A percentile compares a stretch with the other conserved stretches of the same genome.
Evolutionary conservation across 2,329 filamentous ascomycete genomes (phyloP).

Genomic region (Hysterium pulicare): DNA sequence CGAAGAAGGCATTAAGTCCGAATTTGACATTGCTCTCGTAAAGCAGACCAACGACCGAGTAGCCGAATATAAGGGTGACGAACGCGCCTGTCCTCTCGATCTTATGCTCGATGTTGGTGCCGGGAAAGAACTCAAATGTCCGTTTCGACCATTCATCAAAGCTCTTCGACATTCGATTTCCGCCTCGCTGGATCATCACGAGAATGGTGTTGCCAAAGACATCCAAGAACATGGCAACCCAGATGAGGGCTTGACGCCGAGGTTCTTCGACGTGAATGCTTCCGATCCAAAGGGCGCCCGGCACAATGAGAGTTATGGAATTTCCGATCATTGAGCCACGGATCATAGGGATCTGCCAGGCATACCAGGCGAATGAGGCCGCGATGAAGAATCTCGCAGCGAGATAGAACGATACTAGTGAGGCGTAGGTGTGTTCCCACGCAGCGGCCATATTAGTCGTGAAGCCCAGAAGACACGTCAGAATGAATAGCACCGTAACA

Average conservation of each 20-base stretch:
- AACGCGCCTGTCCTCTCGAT: constrained; percentile 64
- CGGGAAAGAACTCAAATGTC: constrained; percentile 59
- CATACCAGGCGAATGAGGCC: constrained; percentile 47
- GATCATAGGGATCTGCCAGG: constrained; percentile 56
- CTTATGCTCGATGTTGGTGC: constrained; percentile 64
- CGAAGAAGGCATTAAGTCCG: constrained; percentile 58
- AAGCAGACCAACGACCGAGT: constrained; percentile 59
- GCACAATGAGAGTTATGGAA: constrained; percentile 45
- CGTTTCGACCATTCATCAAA: constrained; percentile 20
- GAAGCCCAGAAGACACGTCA: constrained; percentile 60
- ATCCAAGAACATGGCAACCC: constrained; percentile 55
- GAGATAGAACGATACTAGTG: constrained; percentile 60
- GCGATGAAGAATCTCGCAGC: constrained; percentile 53
- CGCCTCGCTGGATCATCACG: constrained; percentile 35
- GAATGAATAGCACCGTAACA: constrained; percentile 57
- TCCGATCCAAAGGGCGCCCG: constrained; percentile 57
- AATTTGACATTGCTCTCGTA: constrained; percentile 54
- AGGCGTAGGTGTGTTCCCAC: constrained; percentile 53
- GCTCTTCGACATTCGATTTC: constrained; percentile 13
- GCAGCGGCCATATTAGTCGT: constrained; percentile 61
- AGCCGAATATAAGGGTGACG: constrained; percentile 62
- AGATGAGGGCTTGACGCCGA: constrained; percentile 54
- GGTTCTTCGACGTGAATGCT: constrained; percentile 57
- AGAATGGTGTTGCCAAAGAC: constrained; percentile 47
- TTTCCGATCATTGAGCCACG: constrained; percentile 53